Percentiles rank a stretch among this genome's conserved stretches.
phyloP scores from a whole-genome alignment of 352 stramenopile species.

The Globisporangium uncinulatum region DNA sequence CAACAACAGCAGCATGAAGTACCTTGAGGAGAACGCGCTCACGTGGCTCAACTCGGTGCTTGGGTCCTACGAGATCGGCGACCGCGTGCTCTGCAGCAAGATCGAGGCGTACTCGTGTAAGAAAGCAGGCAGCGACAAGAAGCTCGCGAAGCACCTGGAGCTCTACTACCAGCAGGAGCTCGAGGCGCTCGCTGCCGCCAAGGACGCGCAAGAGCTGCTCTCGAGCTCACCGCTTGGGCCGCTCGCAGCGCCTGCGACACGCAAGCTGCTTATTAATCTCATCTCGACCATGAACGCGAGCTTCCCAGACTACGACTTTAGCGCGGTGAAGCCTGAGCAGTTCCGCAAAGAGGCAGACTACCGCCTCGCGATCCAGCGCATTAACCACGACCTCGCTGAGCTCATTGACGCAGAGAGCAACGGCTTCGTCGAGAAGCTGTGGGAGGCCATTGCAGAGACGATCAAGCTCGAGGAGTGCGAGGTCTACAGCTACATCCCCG shows the following conservation, averaged over 20 bases:
- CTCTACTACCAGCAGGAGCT: slow-evolving; percentile 82
- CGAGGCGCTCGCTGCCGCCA: slow-evolving; percentile 29
- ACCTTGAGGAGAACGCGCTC: slow-evolving; percentile 88
- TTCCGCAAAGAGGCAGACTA: slow-evolving; percentile 87
- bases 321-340: slow-evolving; percentile 82
- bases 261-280: slow-evolving; percentile 90
- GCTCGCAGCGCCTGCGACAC: slow-evolving; percentile 65
- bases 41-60: slow-evolving; percentile 89
- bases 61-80: slow-evolving; percentile 77
- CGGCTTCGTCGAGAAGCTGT: slow-evolving; percentile 98
- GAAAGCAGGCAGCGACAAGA: slow-evolving; percentile 89
- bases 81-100: slow-evolving; percentile 83
- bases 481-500: slow-evolving; percentile 91
- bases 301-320: slow-evolving; percentile 94
- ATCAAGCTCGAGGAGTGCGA: slow-evolving; percentile 89
- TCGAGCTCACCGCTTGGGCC: slow-evolving; percentile 74
- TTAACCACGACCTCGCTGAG: slow-evolving; percentile 87
- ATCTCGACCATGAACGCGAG: slow-evolving; percentile 94
- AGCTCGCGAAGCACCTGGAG: slow-evolving; percentile 86
- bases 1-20: slow-evolving; percentile 75
- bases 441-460: slow-evolving; percentile 86
- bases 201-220: slow-evolving; percentile 28
- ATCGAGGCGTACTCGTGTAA: slow-evolving; percentile 92
- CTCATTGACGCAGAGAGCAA: slow-evolving; percentile 96
- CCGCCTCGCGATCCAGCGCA: slow-evolving; percentile 78